Base-by-base conservation (phyloP, 2,329 filamentous ascomycete species). In the Aspergillus sp. region DNA sequence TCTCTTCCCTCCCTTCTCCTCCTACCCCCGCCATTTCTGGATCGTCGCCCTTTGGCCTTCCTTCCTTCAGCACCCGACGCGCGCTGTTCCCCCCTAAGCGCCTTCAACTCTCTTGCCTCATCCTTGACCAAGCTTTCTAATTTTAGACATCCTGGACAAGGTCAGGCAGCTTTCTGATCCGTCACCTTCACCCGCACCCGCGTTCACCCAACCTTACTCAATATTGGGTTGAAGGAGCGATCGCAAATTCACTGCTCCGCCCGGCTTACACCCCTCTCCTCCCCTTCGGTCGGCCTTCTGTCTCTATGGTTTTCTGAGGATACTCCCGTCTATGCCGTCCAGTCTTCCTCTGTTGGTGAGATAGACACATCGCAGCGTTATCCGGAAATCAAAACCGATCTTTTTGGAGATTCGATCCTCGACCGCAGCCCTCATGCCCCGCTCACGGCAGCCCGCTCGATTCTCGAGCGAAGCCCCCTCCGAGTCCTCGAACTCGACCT, bases 401-500 rank as follows among this genome's bases (percentile, higher is more conserved):
- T 14, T 14, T 42, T 42, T 16, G 36, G 14, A n/a, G 36, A 42
- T 42, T 42, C 36, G 36, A 42, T 52, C 46, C 32, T 36, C 39
- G 16, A 26, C 54, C 26, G 46, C 55, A 54, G 49, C 49, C 61
- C 57, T 49, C 55, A 78, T 79, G 75, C 67, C 72, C 65, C 75
- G 76, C 61, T 71, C 71, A 63, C 70, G 74, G 54, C 69, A 72
- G 58, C 60, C 68, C 36, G 67, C 70, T 69, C 75, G 77, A 47
- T 67, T 71, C 50, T 70, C 76, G 68, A 75, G 73, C 65, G 76
- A 77, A 64, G 69, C 67, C 46, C 74, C 72, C 58, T 77, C 78
- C 51, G 77, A 77, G 63, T 78, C 78, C 26, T 80, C 78, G 12
- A 74, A 74, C 2, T 77, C 77, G 24, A 77, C 75, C 42, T 81